Evolutionary conservation across 176 grass and related monocot genomes (phyloP), one percentile per base, ranked within the genome.

Genomic region (Oryza australiensis): DNA sequence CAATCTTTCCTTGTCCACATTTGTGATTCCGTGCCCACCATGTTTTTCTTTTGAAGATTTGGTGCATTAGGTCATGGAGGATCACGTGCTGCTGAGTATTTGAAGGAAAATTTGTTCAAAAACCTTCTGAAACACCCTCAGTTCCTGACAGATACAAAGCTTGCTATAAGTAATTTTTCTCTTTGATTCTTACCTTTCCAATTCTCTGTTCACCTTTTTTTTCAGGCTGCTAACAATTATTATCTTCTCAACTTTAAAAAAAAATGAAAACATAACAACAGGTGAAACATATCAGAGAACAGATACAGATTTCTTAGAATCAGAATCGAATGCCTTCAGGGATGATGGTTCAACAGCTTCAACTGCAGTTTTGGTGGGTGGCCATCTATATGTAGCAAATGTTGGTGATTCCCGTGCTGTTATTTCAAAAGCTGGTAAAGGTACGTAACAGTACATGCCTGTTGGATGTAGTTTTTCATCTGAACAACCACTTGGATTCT

Each of bases 341-440:
- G 93, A 99, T 86, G 96, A 99, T 82, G 93, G 96, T 28, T 99
- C 93, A 12, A 99, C 93, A 70, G 91, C 93, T 83, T 93, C 88
- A 33, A 90, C 93, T 84, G 96, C 91, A 70, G 85, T 99, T 92
- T 91, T 99, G 76, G 91, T 98, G 64, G 93, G 93, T 49, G 86
- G 78, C 85, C 87, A 87, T 83, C 67, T 95, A 67, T 99, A 93
- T 88, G 93, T 99, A 78, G 96, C 96, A 89, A 99, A 94, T 92
- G 96, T 98, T 64, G 96, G 91, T 80, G 93, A 95, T 84, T 99
- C 96, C 68, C 90, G 93, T 65, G 85, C 90, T 79, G 96, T 99
- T 62, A 83, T 99, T 86, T 95, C 87, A 62, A 99, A 95, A 92
- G 86, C 80, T 43, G 91, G 93, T 63, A 86, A 95, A 95, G 96